Evolutionary conservation across 257 asterid genomes (phyloP), one percentile per base, ranked within the genome.

Genomic region (Plectranthus barbatus): DNA sequence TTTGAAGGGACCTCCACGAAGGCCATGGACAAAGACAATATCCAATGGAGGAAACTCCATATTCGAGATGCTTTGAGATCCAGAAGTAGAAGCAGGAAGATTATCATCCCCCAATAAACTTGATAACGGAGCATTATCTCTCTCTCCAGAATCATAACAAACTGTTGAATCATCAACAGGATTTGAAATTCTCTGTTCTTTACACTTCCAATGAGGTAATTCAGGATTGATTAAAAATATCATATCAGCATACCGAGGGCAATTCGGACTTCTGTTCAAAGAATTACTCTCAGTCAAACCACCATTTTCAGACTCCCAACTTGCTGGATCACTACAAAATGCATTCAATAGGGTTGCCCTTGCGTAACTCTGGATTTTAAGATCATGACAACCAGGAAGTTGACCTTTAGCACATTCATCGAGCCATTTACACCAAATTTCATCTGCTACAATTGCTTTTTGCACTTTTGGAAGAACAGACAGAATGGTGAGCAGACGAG

Each of bases 1-100:
- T 77, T 93, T 93, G 72, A 93, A 90, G 71, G 99, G 97, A 24
- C 99, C 99, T 53, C 99, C 99, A 48, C 99, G 97, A 67, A 93
- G 80, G 67, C 99, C 99, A 51, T 93, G 99, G 50, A 93, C 87
- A 69, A 93, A 93, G 70, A 93, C 95, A 71, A 93, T 69, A 79
- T 92, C 99, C 47, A 89, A 67, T 54, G 81, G 78, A 71, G 97
- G 95, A 71, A 70, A 67, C 54, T 86, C 89, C 54, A 24, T 37
- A 50, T 69, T 65, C 29, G 81, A 83, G 82, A 70, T 51, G 59
- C 79, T 84, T 66, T 66, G 72, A 20, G 83, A 64, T 23, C 82
- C 83, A 62, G 86, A 81, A 33, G 83, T 71, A 76, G 90, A 80
- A 67, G 89, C 75, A 57, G 77, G 77, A 36, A 77, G 67, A 72